Base-by-base conservation (phyloP, 2,329 filamentous ascomycete genomes). In the Cladosporium halotolerans region DNA sequence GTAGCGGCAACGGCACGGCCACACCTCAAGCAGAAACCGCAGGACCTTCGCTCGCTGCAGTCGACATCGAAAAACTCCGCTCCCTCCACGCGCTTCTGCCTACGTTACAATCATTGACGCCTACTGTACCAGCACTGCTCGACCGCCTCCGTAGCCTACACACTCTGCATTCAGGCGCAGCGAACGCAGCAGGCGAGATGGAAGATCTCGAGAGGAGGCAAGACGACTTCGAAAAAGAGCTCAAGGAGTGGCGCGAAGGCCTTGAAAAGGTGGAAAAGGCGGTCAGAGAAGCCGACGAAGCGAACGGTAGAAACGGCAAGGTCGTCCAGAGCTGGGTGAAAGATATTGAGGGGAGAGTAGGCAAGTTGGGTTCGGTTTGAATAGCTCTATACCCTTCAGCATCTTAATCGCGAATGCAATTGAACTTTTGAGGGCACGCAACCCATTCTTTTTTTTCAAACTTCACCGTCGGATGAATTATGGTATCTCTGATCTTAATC, bases 301-400 rank as follows among this genome's bases (percentile, higher is more conserved):
- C 83, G 3, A 86, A 95, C 75, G 81, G 81, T 59, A 81, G 79
- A 47, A 99, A 99, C 70, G 84, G 91, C 70, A 84, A 86, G 62
- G 79, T 87, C n/a, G 85, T 97, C 57, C 87, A 92, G 60, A 83
- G 82, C 39, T 96, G 91, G 89, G 88, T 97, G 4, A 88, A 87
- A 69, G 88, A 86, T 53, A 72, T 99, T 52, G 92, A 97, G 73
- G 80, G 77, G 38, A 46, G 51, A 31, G 34, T 53, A 44, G 38
- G 38, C 10, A 47, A 43, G 33, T 19, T 53, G 32, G 43, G 33
- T 31, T 53, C 9, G n/a, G 34, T 23, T 10, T 40, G 18, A 23
- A 51, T 43, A 43, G 48, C 40, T 23, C 44, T 36, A 51, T 51
- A 39, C 40, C 48, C 23, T 5, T 28, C 23, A 4, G 23, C 23